Evolutionary conservation across 2,329 filamentous ascomycete genomes (phyloP).

Genomic region (Pezicula carpinea): DNA sequence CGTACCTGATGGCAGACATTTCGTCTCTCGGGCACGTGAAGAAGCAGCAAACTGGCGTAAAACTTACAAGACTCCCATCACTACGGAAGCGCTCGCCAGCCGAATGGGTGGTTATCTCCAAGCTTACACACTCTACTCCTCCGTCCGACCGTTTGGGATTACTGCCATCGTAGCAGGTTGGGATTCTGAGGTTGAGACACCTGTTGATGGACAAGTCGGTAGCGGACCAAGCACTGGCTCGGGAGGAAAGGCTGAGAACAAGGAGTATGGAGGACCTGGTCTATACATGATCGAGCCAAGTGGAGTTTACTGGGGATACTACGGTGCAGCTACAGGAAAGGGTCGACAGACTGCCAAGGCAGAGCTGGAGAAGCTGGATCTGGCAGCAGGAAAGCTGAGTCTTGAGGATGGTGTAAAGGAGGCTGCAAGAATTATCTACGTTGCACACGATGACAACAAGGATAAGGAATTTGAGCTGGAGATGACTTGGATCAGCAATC

Average conservation of each 20-base stretch:
- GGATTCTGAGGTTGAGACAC: slow-evolving; percentile 81
- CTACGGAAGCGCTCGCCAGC: slow-evolving; percentile 79
- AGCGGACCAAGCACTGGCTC: slow-evolving; percentile 72
- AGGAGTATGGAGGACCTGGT: slow-evolving; percentile 80
- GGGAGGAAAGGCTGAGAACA: slow-evolving; percentile 74
- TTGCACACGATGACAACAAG: slow-evolving; percentile 98
- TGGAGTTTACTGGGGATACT: slow-evolving; percentile 97
- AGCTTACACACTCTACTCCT: slow-evolving; percentile 95
- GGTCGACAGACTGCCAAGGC: slow-evolving; percentile 95
- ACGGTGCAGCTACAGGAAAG: slow-evolving; percentile 95
- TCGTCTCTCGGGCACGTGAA: slow-evolving; percentile 88
- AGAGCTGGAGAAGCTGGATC: slow-evolving; percentile 95
- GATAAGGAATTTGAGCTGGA: slow-evolving; percentile 99
- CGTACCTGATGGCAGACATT: slow-evolving; percentile 91
- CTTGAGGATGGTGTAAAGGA: slow-evolving; percentile 90
- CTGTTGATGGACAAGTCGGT: slow-evolving; percentile 88
- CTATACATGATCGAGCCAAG: slow-evolving; percentile 99
- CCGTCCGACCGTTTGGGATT: slow-evolving; percentile 93
- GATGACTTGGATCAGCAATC: slow-evolving; percentile 94
- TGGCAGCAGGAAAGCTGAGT: slow-evolving; percentile 70
- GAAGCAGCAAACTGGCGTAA: slow-evolving; percentile 89
- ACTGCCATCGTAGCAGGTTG: slow-evolving; percentile 91
- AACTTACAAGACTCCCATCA: slow-evolving; percentile 92
- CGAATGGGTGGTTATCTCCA: slow-evolving; percentile 96
- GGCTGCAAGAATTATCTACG: slow-evolving; percentile 93